phyloP scores from a whole-genome alignment of 306 rosid species.

The Begonia loranthoides region DNA sequence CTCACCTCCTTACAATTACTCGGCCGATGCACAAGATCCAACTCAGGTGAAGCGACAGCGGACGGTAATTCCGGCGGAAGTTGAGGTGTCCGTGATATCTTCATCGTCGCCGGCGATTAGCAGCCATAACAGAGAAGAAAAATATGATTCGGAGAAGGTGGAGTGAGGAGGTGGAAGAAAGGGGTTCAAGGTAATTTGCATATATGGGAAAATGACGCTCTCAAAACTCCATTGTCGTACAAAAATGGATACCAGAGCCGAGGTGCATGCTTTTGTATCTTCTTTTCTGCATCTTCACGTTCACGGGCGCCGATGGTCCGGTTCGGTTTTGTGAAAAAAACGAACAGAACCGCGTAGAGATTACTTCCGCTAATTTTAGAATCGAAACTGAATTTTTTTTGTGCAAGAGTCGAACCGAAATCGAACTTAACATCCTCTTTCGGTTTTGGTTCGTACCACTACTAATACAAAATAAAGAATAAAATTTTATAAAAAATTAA shows the following conservation, averaged over 20 bases:
- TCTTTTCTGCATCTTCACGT: too few species aligned
- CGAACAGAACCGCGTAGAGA: too few species aligned
- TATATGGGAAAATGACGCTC: conserved; percentile 21
- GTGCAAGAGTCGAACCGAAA: too few species aligned
- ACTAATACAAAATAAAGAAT: too few species aligned
- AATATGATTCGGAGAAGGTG: conserved; percentile 6
- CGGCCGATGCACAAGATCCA: conserved; percentile 45
- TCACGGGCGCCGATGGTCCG: too few species aligned
- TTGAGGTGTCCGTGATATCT: conserved; percentile 33
- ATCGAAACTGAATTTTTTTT: too few species aligned
- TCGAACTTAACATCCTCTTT: too few species aligned
- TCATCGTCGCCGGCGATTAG: conserved; percentile 41
- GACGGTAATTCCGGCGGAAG: conserved; percentile 19
- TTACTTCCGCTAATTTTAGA: too few species aligned
- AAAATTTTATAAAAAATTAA: too few species aligned
- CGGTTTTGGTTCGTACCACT: too few species aligned
- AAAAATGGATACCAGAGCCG: background rate
- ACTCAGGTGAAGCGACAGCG: conserved; percentile 29
- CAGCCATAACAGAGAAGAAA: conserved; percentile 20
- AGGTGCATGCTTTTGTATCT: too few species aligned
- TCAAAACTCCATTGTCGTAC: background rate
- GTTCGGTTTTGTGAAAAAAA: too few species aligned
- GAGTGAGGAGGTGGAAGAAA: conserved; percentile 7
- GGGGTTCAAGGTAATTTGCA: background rate
- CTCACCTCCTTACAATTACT: conserved; percentile 19